These are phyloP conservation scores for Ogataea thermomethanolica DNA, from an alignment of 805 yeast species.

Conservation along the genomic window DNA sequence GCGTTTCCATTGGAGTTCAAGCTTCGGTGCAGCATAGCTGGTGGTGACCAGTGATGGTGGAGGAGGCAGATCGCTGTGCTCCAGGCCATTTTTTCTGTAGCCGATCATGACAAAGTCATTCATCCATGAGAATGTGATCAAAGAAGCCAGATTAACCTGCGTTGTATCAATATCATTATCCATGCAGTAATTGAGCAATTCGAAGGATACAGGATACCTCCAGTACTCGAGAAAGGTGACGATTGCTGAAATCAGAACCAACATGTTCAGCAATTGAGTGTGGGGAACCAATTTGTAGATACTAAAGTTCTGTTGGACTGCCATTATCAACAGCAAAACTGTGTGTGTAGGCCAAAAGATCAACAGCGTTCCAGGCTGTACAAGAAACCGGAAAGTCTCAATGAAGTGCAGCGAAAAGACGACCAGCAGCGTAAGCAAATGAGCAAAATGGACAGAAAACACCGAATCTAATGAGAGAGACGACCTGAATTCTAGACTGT, in stretches of 20 bases:
- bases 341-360: constrained; percentile 39
- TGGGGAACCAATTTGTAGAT: constrained; percentile 14
- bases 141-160: constrained; percentile 62
- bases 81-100: constrained; percentile 31
- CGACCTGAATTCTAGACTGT: constrained; percentile 6
- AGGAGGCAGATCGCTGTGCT: constrained; percentile 40
- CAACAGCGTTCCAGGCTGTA: constrained; percentile 38
- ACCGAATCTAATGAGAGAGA: not conserved
- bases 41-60: constrained; percentile 40
- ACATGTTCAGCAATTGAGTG: constrained; percentile 18
- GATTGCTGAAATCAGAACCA: constrained; percentile 31
- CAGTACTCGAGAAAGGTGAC: constrained; percentile 37
- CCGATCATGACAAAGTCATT: constrained; percentile 78
- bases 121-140: constrained; percentile 89
- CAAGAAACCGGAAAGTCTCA: constrained; percentile 39
- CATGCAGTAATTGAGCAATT: constrained; percentile 34
- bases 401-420: constrained; percentile 42
- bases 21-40: constrained; percentile 27
- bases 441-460: not conserved
- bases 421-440: constrained; percentile 19
- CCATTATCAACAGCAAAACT: constrained; percentile 11
- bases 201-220: constrained; percentile 37
- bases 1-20: constrained; percentile 35
- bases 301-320: constrained; percentile 33
- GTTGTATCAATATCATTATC: constrained; percentile 27